Evolutionary conservation across 2,329 filamentous ascomycete genomes (phyloP).

Genomic region (Chaetomium sp.): DNA sequence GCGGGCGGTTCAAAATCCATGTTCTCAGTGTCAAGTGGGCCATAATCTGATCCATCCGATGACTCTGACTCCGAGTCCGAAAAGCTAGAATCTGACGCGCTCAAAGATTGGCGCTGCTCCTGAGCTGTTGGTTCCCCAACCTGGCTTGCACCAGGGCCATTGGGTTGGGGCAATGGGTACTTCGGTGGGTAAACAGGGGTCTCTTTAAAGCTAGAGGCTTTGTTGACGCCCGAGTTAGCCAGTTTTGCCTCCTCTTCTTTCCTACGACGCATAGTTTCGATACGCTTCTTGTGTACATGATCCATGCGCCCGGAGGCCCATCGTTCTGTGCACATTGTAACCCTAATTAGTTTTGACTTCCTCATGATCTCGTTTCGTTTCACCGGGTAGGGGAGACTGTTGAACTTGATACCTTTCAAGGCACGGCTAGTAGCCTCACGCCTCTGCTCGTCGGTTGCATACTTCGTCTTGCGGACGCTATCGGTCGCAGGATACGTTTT

Average conservation of each 20-base stretch:
- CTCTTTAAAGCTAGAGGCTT: neutral
- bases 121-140: no score
- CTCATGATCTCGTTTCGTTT: no score
- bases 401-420: slow-evolving; percentile 10
- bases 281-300: slow-evolving; percentile 16
- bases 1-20: neutral
- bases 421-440: slow-evolving; percentile 12
- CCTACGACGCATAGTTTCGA: slow-evolving; percentile 12
- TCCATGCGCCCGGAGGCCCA: slow-evolving; percentile 22
- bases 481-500: neutral
- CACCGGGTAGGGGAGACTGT: no score
- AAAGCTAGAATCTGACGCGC: no score
- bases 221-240: neutral
- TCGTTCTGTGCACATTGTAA: slow-evolving; percentile 8
- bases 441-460: slow-evolving; percentile 13
- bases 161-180: neutral
- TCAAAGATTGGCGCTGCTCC: no score
- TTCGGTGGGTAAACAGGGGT: neutral
- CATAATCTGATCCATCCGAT: no score
- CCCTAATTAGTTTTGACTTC: no score
- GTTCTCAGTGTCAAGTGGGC: no score
- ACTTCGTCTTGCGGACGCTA: slow-evolving; percentile 7
- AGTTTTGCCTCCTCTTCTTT: slow-evolving; percentile 5
- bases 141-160: no score
- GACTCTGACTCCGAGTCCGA: no score